Evolutionary conservation across 176 grass and related monocot genomes (phyloP).

Genomic region (Ensete ventricosum): DNA sequence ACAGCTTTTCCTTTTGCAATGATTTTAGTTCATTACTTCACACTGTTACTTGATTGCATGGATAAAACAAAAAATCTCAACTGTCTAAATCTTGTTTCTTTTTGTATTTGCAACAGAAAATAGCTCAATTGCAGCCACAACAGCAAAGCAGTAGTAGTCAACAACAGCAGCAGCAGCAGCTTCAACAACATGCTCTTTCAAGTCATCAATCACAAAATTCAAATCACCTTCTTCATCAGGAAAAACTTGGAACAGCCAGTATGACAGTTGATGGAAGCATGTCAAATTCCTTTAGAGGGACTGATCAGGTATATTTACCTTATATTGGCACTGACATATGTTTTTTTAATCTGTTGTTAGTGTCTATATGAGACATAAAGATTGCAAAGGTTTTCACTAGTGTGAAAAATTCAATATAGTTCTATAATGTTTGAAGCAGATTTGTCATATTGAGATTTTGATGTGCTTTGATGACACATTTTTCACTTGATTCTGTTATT

Average conservation of each 20-base stretch:
- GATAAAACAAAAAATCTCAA: background rate
- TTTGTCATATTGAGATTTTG: too few species aligned
- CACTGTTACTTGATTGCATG: background rate
- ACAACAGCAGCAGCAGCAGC: conserved; percentile 49
- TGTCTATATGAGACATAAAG: background rate
- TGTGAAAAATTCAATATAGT: background rate
- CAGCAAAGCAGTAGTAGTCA: conserved; percentile 41
- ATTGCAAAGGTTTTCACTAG: background rate
- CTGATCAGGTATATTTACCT: conserved; percentile 53
- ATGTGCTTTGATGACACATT: too few species aligned
- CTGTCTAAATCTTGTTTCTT: conserved; percentile 13
- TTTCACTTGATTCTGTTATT: too few species aligned
- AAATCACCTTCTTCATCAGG: conserved; percentile 51
- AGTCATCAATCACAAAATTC: conserved; percentile 63
- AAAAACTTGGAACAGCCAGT: conserved; percentile 45
- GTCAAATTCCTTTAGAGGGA: conserved; percentile 41
- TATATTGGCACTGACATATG: background rate
- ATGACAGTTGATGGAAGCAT: conserved; percentile 52
- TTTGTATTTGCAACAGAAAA: conserved; percentile 52
- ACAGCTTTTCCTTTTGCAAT: background rate
- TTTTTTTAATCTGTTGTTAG: background rate
- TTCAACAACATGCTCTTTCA: conserved; percentile 52
- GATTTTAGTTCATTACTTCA: background rate
- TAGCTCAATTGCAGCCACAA: conserved; percentile 48
- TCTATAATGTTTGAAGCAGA: too few species aligned